Evolutionary conservation across 2,329 filamentous ascomycete genomes (phyloP).

Genomic region (Fusarium devonianum): DNA sequence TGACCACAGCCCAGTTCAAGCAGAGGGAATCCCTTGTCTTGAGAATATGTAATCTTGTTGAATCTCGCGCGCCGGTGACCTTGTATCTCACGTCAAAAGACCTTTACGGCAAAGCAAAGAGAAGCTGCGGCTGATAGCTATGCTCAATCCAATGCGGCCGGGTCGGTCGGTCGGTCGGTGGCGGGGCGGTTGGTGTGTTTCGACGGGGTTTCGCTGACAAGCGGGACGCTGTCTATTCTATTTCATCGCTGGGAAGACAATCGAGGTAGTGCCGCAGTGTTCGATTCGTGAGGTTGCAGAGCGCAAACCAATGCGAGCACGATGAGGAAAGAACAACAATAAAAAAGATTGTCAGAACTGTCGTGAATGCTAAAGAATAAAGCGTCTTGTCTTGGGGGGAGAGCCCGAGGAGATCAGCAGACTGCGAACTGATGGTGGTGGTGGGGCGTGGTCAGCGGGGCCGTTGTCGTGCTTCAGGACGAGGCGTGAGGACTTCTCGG

Average conservation of each 20-base stretch:
- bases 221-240: slow-evolving; percentile 26
- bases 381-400: slow-evolving; percentile 24
- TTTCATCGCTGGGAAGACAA: slow-evolving; percentile 35
- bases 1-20: not conserved
- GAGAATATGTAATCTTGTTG: not conserved
- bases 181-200: slow-evolving; percentile 25
- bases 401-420: slow-evolving; percentile 38
- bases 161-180: slow-evolving; percentile 23
- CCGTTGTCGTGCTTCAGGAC: slow-evolving; percentile 27
- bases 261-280: slow-evolving; percentile 7
- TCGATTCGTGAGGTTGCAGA: not conserved
- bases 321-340: slow-evolving; percentile 7
- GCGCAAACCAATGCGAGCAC: slow-evolving; percentile 1
- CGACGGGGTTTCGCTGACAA: slow-evolving; percentile 22
- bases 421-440: slow-evolving; percentile 35
- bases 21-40: not conserved
- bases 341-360: slow-evolving; percentile 20
- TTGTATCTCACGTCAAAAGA: not conserved
- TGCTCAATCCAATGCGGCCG: slow-evolving; percentile 11
- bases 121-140: slow-evolving; percentile 2
- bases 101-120: slow-evolving; percentile 1
- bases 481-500: slow-evolving; percentile 14
- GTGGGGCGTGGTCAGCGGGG: slow-evolving; percentile 37
- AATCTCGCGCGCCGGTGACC: not conserved
- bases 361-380: slow-evolving; percentile 20